Conservation (phyloP, 805 yeast species). For the Ogataea haglerorum region DNA sequence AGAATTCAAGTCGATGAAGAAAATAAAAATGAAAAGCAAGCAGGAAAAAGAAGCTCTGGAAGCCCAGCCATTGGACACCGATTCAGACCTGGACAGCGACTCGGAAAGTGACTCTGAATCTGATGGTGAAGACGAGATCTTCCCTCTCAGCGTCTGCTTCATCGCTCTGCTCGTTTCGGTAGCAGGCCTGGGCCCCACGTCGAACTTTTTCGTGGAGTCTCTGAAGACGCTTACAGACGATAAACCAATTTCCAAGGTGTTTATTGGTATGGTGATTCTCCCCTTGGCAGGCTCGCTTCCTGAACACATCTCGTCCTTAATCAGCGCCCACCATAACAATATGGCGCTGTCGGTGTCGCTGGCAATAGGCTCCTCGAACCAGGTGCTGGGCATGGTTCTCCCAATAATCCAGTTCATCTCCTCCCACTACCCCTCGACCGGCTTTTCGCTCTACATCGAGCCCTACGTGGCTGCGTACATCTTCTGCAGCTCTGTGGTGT, state of each 20-base stretch:
- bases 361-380: constrained; percentile 16
- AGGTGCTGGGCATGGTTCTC: constrained; percentile 19
- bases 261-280: constrained; percentile 17
- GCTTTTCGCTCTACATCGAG: constrained; percentile 15
- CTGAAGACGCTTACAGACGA: constrained; percentile 15
- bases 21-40: constrained; percentile 7
- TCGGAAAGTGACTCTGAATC: constrained; percentile 8
- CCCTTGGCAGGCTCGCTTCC: constrained; percentile 18
- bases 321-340: constrained; percentile 17
- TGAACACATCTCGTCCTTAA: constrained; percentile 15
- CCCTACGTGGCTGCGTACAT: constrained; percentile 17
- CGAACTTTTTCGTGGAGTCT: constrained; percentile 16
- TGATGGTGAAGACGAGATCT: constrained; percentile 11
- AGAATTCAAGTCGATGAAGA: constrained; percentile 16
- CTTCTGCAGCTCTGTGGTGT: constrained; percentile 12
- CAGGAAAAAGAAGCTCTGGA: constrained; percentile 5
- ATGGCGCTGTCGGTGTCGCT: constrained; percentile 17
- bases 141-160: constrained; percentile 14
- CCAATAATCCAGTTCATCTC: constrained; percentile 18
- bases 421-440: constrained; percentile 16
- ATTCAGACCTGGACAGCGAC: constrained; percentile 8
- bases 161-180: constrained; percentile 11
- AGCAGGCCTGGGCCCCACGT: constrained; percentile 17
- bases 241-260: constrained; percentile 16
- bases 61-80: constrained; percentile 5